These are phyloP conservation scores for Danielia reshetovae DNA, from an alignment of 805 yeast species.

Conservation along the genomic window DNA sequence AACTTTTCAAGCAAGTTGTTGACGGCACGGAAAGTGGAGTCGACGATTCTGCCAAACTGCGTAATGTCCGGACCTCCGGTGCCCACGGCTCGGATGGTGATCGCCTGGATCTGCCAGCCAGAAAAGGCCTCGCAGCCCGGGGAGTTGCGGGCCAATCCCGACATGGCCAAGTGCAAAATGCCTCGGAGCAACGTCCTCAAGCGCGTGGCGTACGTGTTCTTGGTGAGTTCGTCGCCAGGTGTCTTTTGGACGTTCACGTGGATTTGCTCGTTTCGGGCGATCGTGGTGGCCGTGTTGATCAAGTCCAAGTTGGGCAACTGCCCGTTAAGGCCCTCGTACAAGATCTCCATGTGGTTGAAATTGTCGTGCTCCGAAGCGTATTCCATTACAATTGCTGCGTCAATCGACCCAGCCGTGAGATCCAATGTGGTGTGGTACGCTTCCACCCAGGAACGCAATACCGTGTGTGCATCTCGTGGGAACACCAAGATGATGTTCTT, in stretches of 20 bases:
- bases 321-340: slow-evolving; percentile 89
- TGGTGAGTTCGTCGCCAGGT: slow-evolving; percentile 41
- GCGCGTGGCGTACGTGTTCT: slow-evolving; percentile 51
- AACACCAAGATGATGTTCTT: slow-evolving; percentile 86
- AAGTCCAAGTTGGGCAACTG: slow-evolving; percentile 93
- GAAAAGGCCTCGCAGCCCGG: slow-evolving; percentile 88
- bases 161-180: slow-evolving; percentile 59
- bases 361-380: slow-evolving; percentile 64
- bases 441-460: slow-evolving; percentile 85
- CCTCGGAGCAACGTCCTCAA: slow-evolving; percentile 59
- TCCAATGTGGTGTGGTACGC: slow-evolving; percentile 86
- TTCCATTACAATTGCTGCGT: slow-evolving; percentile 84
- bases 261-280: slow-evolving; percentile 74
- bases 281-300: slow-evolving; percentile 72
- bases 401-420: slow-evolving; percentile 89
- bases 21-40: slow-evolving; percentile 81
- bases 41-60: slow-evolving; percentile 85
- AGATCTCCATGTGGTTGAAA: slow-evolving; percentile 69
- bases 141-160: slow-evolving; percentile 58
- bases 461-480: slow-evolving; percentile 64
- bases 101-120: slow-evolving; percentile 93
- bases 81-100: slow-evolving; percentile 72
- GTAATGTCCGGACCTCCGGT: slow-evolving; percentile 66
- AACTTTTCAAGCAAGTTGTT: slow-evolving; percentile 92
- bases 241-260: slow-evolving; percentile 63